Conservation (phyloP, 345 rosid genomes). For the Cardamine resedifolia region DNA sequence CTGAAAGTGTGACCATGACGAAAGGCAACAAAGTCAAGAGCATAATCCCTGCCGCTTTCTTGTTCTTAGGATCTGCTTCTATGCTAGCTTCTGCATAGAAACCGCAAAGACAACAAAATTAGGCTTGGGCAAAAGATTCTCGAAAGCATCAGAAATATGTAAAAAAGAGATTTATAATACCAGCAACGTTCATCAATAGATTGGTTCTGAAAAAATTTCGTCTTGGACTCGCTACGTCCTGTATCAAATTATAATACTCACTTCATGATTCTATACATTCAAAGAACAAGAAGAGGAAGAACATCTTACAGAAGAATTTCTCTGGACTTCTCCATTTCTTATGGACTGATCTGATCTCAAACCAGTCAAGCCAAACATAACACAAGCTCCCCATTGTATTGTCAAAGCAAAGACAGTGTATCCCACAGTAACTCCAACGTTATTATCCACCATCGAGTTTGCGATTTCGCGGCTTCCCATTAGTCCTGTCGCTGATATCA, state of each 20-base stretch:
- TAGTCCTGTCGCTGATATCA: conserved; percentile 26
- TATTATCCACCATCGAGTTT: conserved; percentile 28
- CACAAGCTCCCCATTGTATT: conserved; percentile 38
- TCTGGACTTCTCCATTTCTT: background rate
- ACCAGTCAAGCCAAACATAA: conserved; percentile 33
- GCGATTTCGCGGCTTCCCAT: conserved; percentile 22
- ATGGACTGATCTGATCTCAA: conserved; percentile 2
- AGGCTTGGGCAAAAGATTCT: background rate
- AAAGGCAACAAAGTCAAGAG: conserved; percentile 33
- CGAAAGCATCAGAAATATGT: background rate
- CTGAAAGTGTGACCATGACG: conserved; percentile 29
- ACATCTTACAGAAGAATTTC: background rate
- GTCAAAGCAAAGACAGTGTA: conserved; percentile 36
- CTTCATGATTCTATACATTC: background rate
- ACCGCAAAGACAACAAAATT: background rate
- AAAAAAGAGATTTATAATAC: conserved; percentile 4
- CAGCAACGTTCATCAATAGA: background rate
- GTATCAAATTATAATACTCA: background rate
- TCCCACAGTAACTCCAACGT: conserved; percentile 29
- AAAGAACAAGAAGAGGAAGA: background rate
- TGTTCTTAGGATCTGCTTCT: conserved; percentile 34
- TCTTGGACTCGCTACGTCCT: conserved; percentile 10
- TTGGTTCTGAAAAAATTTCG: background rate
- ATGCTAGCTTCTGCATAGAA: conserved; percentile 27
- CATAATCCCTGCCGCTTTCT: conserved; percentile 37